Conservation (phyloP, 345 rosid species). For the Boechera retrofracta region DNA sequence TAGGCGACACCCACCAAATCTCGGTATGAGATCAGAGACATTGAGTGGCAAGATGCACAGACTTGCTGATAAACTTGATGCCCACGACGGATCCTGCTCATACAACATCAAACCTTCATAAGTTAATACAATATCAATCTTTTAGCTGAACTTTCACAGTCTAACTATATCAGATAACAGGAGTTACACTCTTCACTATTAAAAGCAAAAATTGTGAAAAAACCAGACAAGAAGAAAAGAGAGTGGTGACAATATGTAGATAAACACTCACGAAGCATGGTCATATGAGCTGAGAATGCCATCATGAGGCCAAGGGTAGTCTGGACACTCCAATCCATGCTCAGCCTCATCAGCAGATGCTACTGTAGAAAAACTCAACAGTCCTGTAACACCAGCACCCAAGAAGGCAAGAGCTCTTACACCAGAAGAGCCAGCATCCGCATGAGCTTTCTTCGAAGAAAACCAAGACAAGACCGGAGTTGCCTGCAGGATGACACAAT, state of each 20-base stretch:
- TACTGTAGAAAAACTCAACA: constrained; percentile 72
- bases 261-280: constrained; percentile 91
- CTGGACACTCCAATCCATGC: constrained; percentile 83
- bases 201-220: not conserved
- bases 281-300: constrained; percentile 99
- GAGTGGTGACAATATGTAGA: not conserved
- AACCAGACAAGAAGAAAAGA: not conserved
- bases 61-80: constrained; percentile 98
- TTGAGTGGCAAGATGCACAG: constrained; percentile 99
- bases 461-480: constrained; percentile 61
- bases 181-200: not conserved
- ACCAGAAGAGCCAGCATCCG: constrained; percentile 64
- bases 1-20: constrained; percentile 98
- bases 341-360: constrained; percentile 99
- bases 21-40: constrained; percentile 93
- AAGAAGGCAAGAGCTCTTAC: constrained; percentile 67
- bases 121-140: not conserved
- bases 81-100: constrained; percentile 95
- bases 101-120: constrained; percentile 36
- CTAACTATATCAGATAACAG: not conserved
- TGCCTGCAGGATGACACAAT: constrained; percentile 52
- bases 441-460: constrained; percentile 69
- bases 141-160: not conserved
- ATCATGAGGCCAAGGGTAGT: constrained; percentile 98
- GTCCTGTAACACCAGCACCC: constrained; percentile 92